phyloP scores from a whole-genome alignment of 2,329 filamentous ascomycete genomes.

The Sporothrix mexicana region DNA sequence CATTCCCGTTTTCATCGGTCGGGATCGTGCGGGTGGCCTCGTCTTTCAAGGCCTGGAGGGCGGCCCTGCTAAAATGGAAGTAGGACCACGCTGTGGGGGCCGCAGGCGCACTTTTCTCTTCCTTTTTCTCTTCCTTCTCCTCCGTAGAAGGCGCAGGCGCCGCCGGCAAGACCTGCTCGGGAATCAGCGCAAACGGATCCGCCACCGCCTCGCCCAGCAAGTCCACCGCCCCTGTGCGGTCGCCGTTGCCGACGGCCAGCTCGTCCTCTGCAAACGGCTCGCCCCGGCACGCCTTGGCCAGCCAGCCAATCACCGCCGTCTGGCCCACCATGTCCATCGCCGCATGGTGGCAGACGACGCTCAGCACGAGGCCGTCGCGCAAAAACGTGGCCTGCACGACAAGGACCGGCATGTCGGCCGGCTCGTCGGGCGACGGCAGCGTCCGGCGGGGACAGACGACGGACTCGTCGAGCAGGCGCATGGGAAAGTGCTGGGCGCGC shows the following conservation, averaged over 20 bases:
- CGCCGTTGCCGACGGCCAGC: conserved; percentile 16
- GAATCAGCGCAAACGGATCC: not conserved
- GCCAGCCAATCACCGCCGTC: conserved; percentile 42
- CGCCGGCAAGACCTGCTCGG: not conserved
- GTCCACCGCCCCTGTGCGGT: not conserved
- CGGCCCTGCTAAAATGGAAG: not conserved
- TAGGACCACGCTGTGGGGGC: conserved; percentile 1
- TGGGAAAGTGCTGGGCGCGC: not conserved
- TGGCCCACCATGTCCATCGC: conserved; percentile 40
- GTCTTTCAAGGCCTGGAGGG: not conserved
- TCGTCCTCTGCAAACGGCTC: not conserved
- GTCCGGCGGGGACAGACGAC: conserved; percentile 28
- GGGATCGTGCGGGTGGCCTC: not conserved
- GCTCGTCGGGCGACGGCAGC: conserved; percentile 44
- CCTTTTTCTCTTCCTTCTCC: not conserved
- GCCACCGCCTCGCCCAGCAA: not conserved
- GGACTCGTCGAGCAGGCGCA: conserved; percentile 46
- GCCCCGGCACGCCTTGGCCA: conserved; percentile 55
- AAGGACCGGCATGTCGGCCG: conserved; percentile 51
- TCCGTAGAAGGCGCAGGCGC: too few species aligned
- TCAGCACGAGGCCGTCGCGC: conserved; percentile 37
- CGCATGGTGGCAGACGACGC: conserved; percentile 38
- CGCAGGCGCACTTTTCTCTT: not conserved
- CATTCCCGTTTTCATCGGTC: too few species aligned
- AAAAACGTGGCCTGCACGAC: conserved; percentile 42